Evolutionary conservation across 2,329 filamentous ascomycete species (phyloP).

Genomic region (Chaetothyriales sp.): DNA sequence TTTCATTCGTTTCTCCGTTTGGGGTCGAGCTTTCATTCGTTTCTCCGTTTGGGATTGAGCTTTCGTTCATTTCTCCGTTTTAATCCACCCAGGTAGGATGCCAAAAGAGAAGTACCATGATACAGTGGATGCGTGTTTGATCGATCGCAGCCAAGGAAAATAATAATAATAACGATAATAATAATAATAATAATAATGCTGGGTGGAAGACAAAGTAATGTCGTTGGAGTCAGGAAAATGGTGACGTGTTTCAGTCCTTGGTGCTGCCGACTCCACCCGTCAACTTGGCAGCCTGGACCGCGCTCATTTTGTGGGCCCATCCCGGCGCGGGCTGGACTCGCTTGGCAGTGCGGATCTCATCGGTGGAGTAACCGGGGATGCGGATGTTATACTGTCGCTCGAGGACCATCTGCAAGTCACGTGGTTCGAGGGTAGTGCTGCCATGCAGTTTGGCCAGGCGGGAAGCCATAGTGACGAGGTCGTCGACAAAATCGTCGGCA

Average conservation of each 20-base stretch:
- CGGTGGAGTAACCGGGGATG: slow-evolving; percentile 85
- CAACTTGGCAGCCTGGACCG: slow-evolving; percentile 52
- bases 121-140: too few relatives aligned
- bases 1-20: too few relatives aligned
- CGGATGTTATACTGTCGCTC: slow-evolving; percentile 81
- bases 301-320: slow-evolving; percentile 96
- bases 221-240: too few relatives aligned
- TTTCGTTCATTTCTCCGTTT: too few relatives aligned
- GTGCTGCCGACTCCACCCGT: slow-evolving; percentile 9
- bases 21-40: too few relatives aligned
- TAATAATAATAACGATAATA: too few relatives aligned
- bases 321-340: slow-evolving; percentile 78
- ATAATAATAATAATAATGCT: too few relatives aligned
- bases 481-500: slow-evolving; percentile 90
- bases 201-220: too few relatives aligned
- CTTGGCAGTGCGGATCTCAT: slow-evolving; percentile 85
- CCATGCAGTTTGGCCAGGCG: slow-evolving; percentile 85
- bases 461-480: slow-evolving; percentile 74
- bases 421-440: slow-evolving; percentile 77
- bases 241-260: neutral
- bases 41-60: too few relatives aligned
- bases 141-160: too few relatives aligned
- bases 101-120: too few relatives aligned
- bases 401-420: slow-evolving; percentile 69
- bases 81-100: too few relatives aligned